Evolutionary conservation across 2,329 filamentous ascomycete genomes (phyloP).

Genomic region (Microsporum audouinii): DNA sequence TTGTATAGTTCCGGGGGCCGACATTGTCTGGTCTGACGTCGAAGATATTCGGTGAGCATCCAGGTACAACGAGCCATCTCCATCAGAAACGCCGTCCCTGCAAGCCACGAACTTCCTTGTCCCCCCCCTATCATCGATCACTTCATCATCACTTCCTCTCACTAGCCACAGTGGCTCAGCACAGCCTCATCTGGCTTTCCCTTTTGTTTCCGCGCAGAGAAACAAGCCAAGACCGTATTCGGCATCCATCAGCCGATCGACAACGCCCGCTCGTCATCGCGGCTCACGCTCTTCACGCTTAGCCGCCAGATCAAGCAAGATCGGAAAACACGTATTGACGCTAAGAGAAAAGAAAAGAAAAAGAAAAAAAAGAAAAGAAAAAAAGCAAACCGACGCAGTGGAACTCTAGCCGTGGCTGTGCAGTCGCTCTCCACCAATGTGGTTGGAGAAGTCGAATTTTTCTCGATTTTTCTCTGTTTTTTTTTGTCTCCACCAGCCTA

Average conservation of each 20-base stretch:
- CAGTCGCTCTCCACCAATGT: neutral
- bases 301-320: neutral
- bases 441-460: neutral
- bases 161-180: neutral
- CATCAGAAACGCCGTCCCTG: neutral
- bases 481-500: neutral
- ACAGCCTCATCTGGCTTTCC: neutral
- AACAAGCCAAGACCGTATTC: neutral
- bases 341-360: neutral
- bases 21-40: too few species aligned
- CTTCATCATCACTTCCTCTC: neutral
- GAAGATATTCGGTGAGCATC: too few species aligned
- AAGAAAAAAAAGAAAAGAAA: neutral
- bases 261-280: constrained; percentile 2
- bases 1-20: too few species aligned
- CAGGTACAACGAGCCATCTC: too few species aligned
- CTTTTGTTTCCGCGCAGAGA: neutral
- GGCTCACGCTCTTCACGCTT: neutral
- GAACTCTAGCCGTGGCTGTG: neutral
- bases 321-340: neutral
- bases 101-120: neutral
- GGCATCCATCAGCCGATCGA: neutral
- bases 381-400: neutral
- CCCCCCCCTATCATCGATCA: neutral
- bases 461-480: neutral